phyloP scores from a whole-genome alignment of 176 grass and related monocot species.

The Avena sativa region DNA sequence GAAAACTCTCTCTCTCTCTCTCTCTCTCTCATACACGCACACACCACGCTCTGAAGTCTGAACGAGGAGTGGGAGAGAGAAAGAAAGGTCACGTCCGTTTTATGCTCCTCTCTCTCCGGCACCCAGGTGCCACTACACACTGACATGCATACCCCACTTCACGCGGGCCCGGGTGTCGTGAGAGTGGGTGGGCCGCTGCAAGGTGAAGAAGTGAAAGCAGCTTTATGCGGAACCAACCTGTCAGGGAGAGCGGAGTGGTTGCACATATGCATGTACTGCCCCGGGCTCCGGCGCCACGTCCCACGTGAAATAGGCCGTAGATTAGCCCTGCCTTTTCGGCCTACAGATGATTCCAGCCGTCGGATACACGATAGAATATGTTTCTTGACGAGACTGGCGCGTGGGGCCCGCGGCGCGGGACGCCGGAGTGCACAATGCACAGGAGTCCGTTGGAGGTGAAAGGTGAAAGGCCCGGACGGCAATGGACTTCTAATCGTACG shows the following conservation, averaged over 20 bases:
- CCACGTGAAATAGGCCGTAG: constrained; percentile 1
- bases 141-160: background rate
- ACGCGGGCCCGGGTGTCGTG: background rate
- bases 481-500: background rate
- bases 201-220: background rate
- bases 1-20: constrained; percentile 7
- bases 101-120: background rate
- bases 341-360: background rate
- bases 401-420: background rate
- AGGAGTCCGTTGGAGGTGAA: constrained; percentile 3
- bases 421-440: background rate
- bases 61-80: background rate
- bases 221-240: background rate
- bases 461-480: background rate
- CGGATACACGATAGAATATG: background rate
- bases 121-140: background rate
- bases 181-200: fast-evolving
- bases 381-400: background rate
- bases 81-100: constrained; percentile 33
- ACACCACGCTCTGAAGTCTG: background rate
- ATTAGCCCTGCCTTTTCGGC: background rate
- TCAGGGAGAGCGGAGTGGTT: background rate
- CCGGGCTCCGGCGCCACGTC: background rate
- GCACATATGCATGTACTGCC: background rate
- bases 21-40: background rate